Conservation (phyloP, 2,329 filamentous ascomycete species). For the Alternaria hordeiaustralica region DNA sequence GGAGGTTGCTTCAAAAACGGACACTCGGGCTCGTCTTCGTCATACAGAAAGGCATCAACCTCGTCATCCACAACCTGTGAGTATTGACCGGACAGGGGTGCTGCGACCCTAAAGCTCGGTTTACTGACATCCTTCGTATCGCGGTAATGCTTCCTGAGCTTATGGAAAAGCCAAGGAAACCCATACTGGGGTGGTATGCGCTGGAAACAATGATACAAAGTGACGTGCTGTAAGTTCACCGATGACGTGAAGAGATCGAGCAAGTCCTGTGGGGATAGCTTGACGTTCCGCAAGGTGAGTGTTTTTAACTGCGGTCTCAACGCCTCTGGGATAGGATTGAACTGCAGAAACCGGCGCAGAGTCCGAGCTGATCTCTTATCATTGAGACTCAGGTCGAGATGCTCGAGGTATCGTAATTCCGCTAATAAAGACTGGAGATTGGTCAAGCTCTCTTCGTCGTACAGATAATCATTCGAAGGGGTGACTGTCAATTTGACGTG, state of each 20-base stretch:
- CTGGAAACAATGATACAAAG: not conserved
- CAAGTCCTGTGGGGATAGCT: not conserved
- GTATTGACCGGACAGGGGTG: not conserved
- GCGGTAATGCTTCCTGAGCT: not conserved
- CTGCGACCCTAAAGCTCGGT: not conserved
- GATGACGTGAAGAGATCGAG: not conserved
- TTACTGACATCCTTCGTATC: not conserved
- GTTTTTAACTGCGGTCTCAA: not conserved
- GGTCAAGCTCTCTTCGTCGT: not conserved
- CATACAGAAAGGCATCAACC: slow-evolving; percentile 13
- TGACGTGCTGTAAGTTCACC: not conserved
- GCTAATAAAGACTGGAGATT: slow-evolving; percentile 1
- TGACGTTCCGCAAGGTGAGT: not conserved
- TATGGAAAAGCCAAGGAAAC: not conserved
- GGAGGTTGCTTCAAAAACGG: slow-evolving; percentile 5
- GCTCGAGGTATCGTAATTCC: slow-evolving; percentile 11
- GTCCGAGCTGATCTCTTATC: not conserved
- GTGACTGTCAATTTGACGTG: slow-evolving; percentile 14
- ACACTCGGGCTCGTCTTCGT: not conserved
- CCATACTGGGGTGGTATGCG: not conserved
- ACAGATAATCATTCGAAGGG: not conserved
- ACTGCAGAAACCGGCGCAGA: not conserved
- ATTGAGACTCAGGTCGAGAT: slow-evolving; percentile 18
- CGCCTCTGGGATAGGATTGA: slow-evolving; percentile 4
- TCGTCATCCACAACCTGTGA: slow-evolving; percentile 13